Conservation (phyloP, 805 yeast genomes). For the Teunomyces kruisii region DNA sequence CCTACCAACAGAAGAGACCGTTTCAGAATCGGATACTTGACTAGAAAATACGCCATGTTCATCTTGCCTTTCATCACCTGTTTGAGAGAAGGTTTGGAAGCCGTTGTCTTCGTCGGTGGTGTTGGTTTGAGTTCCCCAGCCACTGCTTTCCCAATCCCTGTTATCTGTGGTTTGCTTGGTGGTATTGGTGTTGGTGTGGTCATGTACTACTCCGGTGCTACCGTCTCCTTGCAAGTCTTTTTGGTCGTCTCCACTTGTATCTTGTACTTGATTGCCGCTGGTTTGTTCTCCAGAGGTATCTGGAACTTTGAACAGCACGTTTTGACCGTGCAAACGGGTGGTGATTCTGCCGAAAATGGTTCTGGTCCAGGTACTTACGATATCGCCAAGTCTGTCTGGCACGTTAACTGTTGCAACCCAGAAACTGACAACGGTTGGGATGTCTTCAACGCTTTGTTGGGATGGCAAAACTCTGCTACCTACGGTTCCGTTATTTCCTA, state of each 20-base stretch:
- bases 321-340: slow-evolving; percentile 19
- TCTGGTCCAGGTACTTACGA: slow-evolving; percentile 28
- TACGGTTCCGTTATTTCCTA: slow-evolving; percentile 26
- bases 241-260: slow-evolving; percentile 25
- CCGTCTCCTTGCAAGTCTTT: slow-evolving; percentile 21
- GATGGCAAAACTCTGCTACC: slow-evolving; percentile 29
- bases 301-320: slow-evolving; percentile 21
- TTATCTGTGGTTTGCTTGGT: slow-evolving; percentile 20
- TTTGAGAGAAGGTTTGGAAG: slow-evolving; percentile 95
- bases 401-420: slow-evolving; percentile 29
- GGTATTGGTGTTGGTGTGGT: slow-evolving; percentile 20
- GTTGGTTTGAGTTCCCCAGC: slow-evolving; percentile 62
- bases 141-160: slow-evolving; percentile 24
- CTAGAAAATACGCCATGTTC: slow-evolving; percentile 84
- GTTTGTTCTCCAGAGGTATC: slow-evolving; percentile 24
- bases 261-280: slow-evolving; percentile 25
- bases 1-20: slow-evolving; percentile 15
- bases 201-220: slow-evolving; percentile 24
- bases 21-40: slow-evolving; percentile 49
- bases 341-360: slow-evolving; percentile 25
- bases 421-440: slow-evolving; percentile 26
- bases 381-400: slow-evolving; percentile 23
- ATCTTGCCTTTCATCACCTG: slow-evolving; percentile 87
- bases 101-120: slow-evolving; percentile 94
- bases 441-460: slow-evolving; percentile 26